Base-by-base conservation (phyloP, 352 stramenopile species). In the Globisporangium takayamanum region DNA sequence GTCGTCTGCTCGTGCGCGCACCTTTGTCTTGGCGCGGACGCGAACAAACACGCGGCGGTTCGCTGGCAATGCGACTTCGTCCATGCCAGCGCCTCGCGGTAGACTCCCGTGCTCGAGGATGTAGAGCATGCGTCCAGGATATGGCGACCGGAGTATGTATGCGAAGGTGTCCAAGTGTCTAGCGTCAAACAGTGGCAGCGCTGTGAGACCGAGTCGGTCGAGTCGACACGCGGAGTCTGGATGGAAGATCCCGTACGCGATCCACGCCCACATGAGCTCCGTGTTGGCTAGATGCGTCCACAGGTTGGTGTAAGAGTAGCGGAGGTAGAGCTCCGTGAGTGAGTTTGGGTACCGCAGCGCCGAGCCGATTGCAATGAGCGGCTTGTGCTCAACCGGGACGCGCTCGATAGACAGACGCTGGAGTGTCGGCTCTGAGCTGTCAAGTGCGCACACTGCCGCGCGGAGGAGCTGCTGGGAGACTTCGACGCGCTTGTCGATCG, bases 211-310 rank as follows among this genome's bases (percentile, higher is more conserved):
- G 26, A 74, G 56, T 36, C 71, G 60, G 18, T 61, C 37, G 12
- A 83, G 56, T 16, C 53, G 56, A 1, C 55, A 68, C 5, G 55
- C 41, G 5, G 71, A 74, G 53, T 80, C 71, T 0, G 57, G 62
- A 39, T 84, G 74, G 57, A 84, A 79, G 0, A 75, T 60, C 20
- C 62, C 72, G 33, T 75, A 58, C 18, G 67, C 74, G 50, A 84
- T 69, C 74, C 74, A 84, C 15, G 58, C 63, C 70, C 70, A 78
- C 14, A 75, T 20, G 46, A 69, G 20, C 1, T 26, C 47, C 30
- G 53, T 52, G 45, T 64, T 69, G 15, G 3, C 30, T 36, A 4
- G 30, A 36, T 8, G 30, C 7, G 30, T 0, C 30, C 30, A 36
- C 30, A 36, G 30, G 30, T 36, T 37, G 42, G 7, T 67, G 55